Conservation (phyloP, 495 filamentous ascomycete genomes). For the Neurospora sp. region DNA sequence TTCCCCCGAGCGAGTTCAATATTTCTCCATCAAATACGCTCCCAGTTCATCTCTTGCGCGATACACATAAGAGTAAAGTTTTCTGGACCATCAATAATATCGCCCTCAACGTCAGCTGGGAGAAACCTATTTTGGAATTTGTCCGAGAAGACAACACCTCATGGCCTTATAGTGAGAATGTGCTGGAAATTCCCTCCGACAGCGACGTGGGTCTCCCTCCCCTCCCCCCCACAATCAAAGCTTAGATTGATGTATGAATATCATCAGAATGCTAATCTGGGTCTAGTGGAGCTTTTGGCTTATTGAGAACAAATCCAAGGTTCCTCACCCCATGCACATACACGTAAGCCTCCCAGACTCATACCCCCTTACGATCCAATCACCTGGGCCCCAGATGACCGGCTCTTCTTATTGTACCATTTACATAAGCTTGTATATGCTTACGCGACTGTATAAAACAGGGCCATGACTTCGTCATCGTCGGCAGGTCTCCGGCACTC, state of each 20-base stretch:
- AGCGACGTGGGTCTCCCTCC: constrained; percentile 3
- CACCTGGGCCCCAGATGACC: neutral
- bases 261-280: neutral
- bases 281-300: constrained; percentile 12
- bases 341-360: constrained; percentile 20
- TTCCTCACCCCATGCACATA: constrained; percentile 41
- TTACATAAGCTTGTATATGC: constrained; percentile 24
- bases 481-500: constrained; percentile 26
- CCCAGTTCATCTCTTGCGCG: neutral
- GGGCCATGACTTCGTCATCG: constrained; percentile 10
- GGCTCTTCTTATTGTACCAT: neutral
- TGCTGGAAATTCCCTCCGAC: constrained; percentile 27
- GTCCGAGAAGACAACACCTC: constrained; percentile 22
- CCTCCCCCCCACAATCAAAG: neutral
- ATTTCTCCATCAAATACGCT: neutral
- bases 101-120: constrained; percentile 25
- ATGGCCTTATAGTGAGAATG: constrained; percentile 21
- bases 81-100: constrained; percentile 25
- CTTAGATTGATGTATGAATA: neutral
- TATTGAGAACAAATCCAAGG: constrained; percentile 29
- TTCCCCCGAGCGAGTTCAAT: neutral
- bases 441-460: constrained; percentile 28
- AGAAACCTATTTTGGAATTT: constrained; percentile 28
- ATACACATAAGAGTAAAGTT: neutral
- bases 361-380: constrained; percentile 5